Base-by-base conservation (phyloP, 768 basidiomycete species). In the Rhodotorula babjevae region DNA sequence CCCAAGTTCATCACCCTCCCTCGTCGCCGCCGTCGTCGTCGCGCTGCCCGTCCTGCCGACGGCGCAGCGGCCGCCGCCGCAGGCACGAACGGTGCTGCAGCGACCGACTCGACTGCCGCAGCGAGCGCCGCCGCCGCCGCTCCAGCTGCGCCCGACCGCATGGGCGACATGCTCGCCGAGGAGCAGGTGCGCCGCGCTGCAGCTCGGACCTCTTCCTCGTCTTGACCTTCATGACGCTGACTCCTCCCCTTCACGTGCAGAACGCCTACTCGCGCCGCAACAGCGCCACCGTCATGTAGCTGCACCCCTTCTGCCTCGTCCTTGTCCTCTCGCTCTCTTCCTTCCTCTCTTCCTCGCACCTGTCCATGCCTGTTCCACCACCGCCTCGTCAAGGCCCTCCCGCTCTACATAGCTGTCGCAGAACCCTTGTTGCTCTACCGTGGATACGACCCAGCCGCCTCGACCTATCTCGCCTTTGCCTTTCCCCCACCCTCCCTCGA, bases 1-100 rank as follows among this genome's bases (percentile, higher is more conserved):
- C 77, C 77, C 56, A 79, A 79, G 66, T 79, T 75, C 61, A 78
- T 78, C 69, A 79, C 78, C 21, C 65, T 79, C 7, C 77, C 77
- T 2, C 59, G 78, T 11, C 64, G 77, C 9, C 69, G 77, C 11
- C 52, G 77, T 25, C 59, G 78, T 16, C 61, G 76, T 10, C 67
- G 68, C 11, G 31, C 14, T 16, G 15, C 5, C 42, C 69, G 65
- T 15, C 61, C 50, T 25, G 68, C 56, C 31, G 65, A 52, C 12
- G 67, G 53, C 9, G 46, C 61, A 19, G 68, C 33, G 23, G 47
- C 68, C 1, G 40, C 72, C 9, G 55, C 52, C 3, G 50, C 46
- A 8, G 60, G 52, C 5, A 21, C 36, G 4, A 63, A 15, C 33
- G 49, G 36, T 7, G 59, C 69, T 3, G 52, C 14, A 23, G 52